Evolutionary conservation across 805 yeast species (phyloP), one percentile per base, ranked within the genome.

Genomic region (Yamadazyma scolyti): DNA sequence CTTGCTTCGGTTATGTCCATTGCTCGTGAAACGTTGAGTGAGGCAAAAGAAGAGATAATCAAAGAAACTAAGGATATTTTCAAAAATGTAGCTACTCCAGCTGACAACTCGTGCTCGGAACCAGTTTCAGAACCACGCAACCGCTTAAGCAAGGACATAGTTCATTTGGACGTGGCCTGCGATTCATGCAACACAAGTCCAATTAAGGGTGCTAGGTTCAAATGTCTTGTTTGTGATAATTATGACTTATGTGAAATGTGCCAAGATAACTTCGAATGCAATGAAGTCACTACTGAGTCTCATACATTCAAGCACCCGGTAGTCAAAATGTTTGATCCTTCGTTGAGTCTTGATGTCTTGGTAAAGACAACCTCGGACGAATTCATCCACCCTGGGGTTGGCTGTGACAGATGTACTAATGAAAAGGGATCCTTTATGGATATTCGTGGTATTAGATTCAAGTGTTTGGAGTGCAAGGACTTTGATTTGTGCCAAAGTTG

Each of bases 151-250:
- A n/a, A n/a, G n/a, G n/a, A n/a, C n/a, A n/a, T n/a, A n/a, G n/a
- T n/a, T n/a, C n/a, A n/a, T n/a, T n/a, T n/a, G n/a, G n/a, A n/a
- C n/a, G n/a, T n/a, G n/a, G n/a, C n/a, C n/a, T n/a, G n/a, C n/a
- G n/a, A n/a, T n/a, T n/a, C n/a, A n/a, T n/a, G n/a, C n/a, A n/a
- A n/a, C n/a, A n/a, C n/a, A n/a, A n/a, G n/a, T 11, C 71, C 75
- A 3, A 54, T 72, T 25, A 38, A 30, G 14, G 82, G 82, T 6
- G 39, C 50, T 5, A 60, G 82, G 29, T 76, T 62, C 44, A 62
- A 65, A 25, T 76, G 82, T 48, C 40, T 66, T 16, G 67, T 73
- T 18, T 76, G 82, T 44, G 47, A 48, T 3, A 73, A 77, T 46
- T 73, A 58, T 46, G 82, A 77, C 45, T 49, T 76, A 31, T 76